phyloP scores from a whole-genome alignment of 176 grass and related monocot genomes.

The Lolium rigidum region DNA sequence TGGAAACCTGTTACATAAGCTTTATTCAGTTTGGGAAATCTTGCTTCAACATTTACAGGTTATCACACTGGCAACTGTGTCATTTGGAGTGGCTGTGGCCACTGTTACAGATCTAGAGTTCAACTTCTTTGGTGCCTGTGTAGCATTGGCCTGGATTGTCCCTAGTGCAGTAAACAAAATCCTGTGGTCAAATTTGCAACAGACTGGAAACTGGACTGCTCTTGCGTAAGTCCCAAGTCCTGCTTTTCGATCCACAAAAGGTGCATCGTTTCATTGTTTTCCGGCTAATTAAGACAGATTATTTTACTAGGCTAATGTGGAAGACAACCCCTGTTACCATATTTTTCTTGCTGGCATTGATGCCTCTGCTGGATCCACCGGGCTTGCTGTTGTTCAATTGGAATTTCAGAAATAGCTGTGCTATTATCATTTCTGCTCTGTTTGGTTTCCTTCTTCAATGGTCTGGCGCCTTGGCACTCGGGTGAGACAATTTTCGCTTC shows the following conservation, averaged over 20 bases:
- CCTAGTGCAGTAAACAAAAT: constrained; percentile 97
- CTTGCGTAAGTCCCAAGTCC: constrained; percentile 85
- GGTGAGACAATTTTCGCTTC: constrained; percentile 51
- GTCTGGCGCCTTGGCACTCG: constrained; percentile 96
- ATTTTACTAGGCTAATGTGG: constrained; percentile 82
- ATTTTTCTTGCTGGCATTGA: constrained; percentile 89
- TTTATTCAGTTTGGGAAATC: constrained; percentile 3
- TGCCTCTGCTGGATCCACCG: constrained; percentile 88
- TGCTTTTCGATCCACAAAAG: constrained; percentile 13
- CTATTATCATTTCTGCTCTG: constrained; percentile 82
- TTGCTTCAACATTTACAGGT: constrained; percentile 53
- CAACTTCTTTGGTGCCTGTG: constrained; percentile 92
- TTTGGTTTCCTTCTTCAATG: constrained; percentile 98
- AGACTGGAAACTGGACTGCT: constrained; percentile 87
- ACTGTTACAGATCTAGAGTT: constrained; percentile 95
- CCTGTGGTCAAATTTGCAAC: constrained; percentile 95
- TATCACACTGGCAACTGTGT: constrained; percentile 72
- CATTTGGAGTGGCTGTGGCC: constrained; percentile 80
- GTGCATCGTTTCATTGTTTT: neutral
- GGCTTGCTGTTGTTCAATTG: constrained; percentile 78
- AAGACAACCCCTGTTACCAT: constrained; percentile 95
- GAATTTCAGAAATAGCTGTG: constrained; percentile 71
- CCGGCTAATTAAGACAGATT: neutral
- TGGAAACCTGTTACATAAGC: neutral
- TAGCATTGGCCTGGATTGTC: constrained; percentile 88